A percentile compares a stretch with the other conserved stretches of the same genome.
These are phyloP conservation scores for Bullera alba DNA, from an alignment of 768 basidiomycete genomes.

Conservation along the genomic window DNA sequence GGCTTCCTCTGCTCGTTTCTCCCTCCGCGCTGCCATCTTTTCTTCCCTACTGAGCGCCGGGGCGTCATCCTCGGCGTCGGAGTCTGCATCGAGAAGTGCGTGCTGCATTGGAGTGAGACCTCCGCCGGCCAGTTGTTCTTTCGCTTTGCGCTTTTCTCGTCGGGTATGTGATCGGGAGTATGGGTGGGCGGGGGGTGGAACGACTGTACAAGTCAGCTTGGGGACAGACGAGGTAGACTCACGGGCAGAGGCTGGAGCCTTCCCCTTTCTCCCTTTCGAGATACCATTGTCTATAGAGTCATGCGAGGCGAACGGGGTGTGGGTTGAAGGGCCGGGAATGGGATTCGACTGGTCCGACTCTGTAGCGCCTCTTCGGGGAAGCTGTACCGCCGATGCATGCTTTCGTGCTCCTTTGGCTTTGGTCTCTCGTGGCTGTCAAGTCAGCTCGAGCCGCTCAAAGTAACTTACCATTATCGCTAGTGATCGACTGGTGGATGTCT, in stretches of 20 bases:
- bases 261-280: background rate
- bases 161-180: constrained; percentile 31
- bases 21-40: constrained; percentile 1
- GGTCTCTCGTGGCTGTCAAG: constrained; percentile 16
- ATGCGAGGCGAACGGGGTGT: no score
- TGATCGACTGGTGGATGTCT: no score
- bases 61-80: no score
- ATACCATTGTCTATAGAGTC: no score
- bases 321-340: no score
- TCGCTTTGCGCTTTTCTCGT: constrained; percentile 37
- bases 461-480: no score
- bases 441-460: no score
- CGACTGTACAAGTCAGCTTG: background rate
- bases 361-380: constrained; percentile 15
- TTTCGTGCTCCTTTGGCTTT: constrained; percentile 9
- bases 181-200: constrained; percentile 15
- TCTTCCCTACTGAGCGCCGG: constrained; percentile 8
- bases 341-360: no score
- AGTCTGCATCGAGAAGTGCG: background rate
- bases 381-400: constrained; percentile 19
- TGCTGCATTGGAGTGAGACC: no score
- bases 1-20: constrained; percentile 9
- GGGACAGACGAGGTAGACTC: background rate
- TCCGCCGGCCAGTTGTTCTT: constrained; percentile 28
- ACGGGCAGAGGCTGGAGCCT: background rate